Conservation (phyloP, 495 filamentous ascomycete species). For the Platismatia glauca region DNA sequence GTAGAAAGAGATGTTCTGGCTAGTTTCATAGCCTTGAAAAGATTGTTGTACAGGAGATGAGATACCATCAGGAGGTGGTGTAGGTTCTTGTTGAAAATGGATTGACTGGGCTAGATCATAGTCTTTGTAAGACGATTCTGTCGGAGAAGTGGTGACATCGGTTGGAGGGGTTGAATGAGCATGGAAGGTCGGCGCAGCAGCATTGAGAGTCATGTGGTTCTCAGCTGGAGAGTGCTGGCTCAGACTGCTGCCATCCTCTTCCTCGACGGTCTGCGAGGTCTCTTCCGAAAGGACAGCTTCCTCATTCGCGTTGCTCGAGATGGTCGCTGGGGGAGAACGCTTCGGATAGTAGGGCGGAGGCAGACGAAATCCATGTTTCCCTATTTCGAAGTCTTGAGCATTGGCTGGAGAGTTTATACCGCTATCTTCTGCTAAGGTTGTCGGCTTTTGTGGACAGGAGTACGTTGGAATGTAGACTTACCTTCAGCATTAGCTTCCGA, state of each 20-base stretch:
- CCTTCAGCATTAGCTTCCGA: neutral
- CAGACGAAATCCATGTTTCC: slow-evolving; percentile 6
- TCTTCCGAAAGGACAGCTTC: neutral
- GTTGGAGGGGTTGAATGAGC: slow-evolving; percentile 12
- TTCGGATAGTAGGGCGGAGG: slow-evolving; percentile 14
- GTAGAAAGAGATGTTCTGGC: slow-evolving; percentile 13
- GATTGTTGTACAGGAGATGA: slow-evolving; percentile 3
- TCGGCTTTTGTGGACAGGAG: neutral
- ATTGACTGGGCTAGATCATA: neutral
- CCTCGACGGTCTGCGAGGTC: neutral
- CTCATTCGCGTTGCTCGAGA: slow-evolving; percentile 2
- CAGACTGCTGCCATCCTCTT: neutral
- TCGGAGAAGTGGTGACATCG: slow-evolving; percentile 6
- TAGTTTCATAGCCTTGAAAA: slow-evolving; percentile 1
- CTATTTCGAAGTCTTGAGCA: slow-evolving; percentile 12
- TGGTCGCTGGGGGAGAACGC: neutral
- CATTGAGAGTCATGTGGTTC: slow-evolving; percentile 6
- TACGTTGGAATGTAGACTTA: slow-evolving; percentile 8
- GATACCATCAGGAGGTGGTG: slow-evolving; percentile 6
- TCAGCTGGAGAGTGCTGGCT: neutral
- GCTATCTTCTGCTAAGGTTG: neutral
- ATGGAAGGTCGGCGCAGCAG: slow-evolving; percentile 11
- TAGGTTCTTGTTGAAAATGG: slow-evolving; percentile 1
- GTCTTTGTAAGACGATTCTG: slow-evolving; percentile 5
- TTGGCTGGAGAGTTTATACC: neutral